Base-by-base conservation (phyloP, 441 rosid species). In the Populus tomentosa region DNA sequence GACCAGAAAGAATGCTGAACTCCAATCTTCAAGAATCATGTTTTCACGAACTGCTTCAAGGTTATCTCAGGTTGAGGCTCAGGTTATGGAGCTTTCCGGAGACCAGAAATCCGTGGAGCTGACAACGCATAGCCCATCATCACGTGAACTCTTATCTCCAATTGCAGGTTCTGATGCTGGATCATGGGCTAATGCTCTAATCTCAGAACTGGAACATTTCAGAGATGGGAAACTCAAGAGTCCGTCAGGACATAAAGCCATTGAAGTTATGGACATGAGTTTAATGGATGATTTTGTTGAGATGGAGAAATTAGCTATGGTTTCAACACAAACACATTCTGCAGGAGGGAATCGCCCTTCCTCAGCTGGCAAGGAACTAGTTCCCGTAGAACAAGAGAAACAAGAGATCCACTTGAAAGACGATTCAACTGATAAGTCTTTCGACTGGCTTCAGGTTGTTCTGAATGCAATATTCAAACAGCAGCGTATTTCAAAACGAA, bases 231-330 rank as follows among this genome's bases (percentile, higher is more conserved):
- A 82, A 75, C 26, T 78, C 63, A 84, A 30, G 77, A 73, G 61
- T 75, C 76, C 77, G 64, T 79, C 68, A 21, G 84, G 79, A 59
- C 32, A 46, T 68, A 81, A 80, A 50, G 81, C 79, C 35, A 77
- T 76, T 62, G 79, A 68, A 75, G 76, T 73, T 83, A 79, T 88
- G 67, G 90, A 86, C 80, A 81, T 92, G 86, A 90, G 88, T 80
- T 91, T 96, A 50, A 96, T 96, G 98, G 96, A 94, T 30, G 99
- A 96, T 81, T 96, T 96, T 77, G 91, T 89, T 28, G 98, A 92
- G 82, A 94, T 96, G 99, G 99, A 96, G 85, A 91, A 90, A 88
- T 79, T 96, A 73, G 98, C 98, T 26, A 81, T 89, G 78, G 82
- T 86, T 79, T 74, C 94, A 67, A 73, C 82, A 46, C 82, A 85